Conservation (phyloP, 345 rosid species). For the Hypericum androsaemum region DNA sequence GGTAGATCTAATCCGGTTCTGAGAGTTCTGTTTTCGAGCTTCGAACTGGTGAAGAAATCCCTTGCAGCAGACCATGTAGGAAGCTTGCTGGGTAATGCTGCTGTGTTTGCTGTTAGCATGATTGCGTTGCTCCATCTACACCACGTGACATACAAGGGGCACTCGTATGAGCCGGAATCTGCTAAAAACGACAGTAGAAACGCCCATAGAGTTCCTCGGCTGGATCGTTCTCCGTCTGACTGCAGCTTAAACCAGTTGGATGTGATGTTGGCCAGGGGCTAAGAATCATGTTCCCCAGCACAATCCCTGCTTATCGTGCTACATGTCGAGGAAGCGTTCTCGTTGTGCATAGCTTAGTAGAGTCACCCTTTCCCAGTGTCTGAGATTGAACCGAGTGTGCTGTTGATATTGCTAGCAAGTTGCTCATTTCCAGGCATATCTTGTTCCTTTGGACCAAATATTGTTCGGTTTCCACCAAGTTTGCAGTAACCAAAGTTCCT, state of each 20-base stretch:
- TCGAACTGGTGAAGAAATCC: constrained; percentile 50
- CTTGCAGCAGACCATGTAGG: constrained; percentile 49
- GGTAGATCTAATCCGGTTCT: constrained; percentile 26
- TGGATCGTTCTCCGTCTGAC: constrained; percentile 31
- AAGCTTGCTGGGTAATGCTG: constrained; percentile 68
- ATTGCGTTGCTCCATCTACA: constrained; percentile 65
- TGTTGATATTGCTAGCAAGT: too few relatives aligned
- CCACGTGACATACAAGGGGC: constrained; percentile 35
- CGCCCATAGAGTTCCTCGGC: constrained; percentile 24
- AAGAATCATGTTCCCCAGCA: neutral
- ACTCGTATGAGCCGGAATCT: constrained; percentile 29
- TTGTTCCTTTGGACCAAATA: too few relatives aligned
- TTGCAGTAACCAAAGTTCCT: too few relatives aligned
- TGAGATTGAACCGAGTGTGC: too few relatives aligned
- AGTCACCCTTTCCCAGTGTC: too few relatives aligned
- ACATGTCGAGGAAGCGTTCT: too few relatives aligned
- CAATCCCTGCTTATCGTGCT: too few relatives aligned
- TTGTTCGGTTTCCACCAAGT: too few relatives aligned
- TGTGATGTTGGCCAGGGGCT: constrained; percentile 79
- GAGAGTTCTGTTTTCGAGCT: constrained; percentile 42
- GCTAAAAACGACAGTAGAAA: constrained; percentile 18
- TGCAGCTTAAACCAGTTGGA: constrained; percentile 40
- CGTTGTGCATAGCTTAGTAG: too few relatives aligned
- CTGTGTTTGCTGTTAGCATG: constrained; percentile 70
- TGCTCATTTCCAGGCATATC: too few relatives aligned